Evolutionary conservation across 371 early-diverging fungal species (phyloP), one percentile per base, ranked within the genome.

Genomic region (Haplosporangium sp.): DNA sequence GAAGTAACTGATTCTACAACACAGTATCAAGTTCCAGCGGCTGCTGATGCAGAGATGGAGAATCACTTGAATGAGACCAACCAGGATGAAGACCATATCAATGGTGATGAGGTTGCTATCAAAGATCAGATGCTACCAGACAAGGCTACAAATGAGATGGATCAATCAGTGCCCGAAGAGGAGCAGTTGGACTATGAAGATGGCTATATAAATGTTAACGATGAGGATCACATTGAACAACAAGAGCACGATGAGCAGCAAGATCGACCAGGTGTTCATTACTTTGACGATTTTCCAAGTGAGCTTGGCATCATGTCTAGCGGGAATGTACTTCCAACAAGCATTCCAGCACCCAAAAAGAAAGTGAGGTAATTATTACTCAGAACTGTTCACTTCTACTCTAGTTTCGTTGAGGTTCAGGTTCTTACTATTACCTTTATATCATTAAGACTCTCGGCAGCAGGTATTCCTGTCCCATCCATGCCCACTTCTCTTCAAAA

Each of bases 271-370:
- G 70, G 63, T 7, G 58, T 61, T 0, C 70, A 66, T 10, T 78
- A 70, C 64, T 78, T 70, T 66, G 74, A 78, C 35, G 79, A 78
- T 44, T 74, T 78, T 39, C 79, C 79, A 4, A 78, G 79, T 34
- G 79, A 78, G 15, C 40, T 78, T 15, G 79, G 79, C 17, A 78
- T 78, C 50, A 73, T 78, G 74, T 78, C 79, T 0, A 78, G 74
- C n/a, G 79, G 79, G 47, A 45, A 70, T 1, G 53, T 78, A 15
- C 72, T 78, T 8, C 71, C 74, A 3, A 70, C 70, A 7, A 63
- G 62, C 15, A 13, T 53, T n/a, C 63, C 67, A 17, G 47, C 55
- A 3, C 47, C 71, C 4, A 78, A 69, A 34, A 78, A 71, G 52
- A 34, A 40, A 34, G 42, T 59, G 17, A 60, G 68, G 77, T 72